Evolutionary conservation across 441 rosid species (phyloP), one percentile per base, ranked within the genome.

Genomic region (Jatropha podagrica): DNA sequence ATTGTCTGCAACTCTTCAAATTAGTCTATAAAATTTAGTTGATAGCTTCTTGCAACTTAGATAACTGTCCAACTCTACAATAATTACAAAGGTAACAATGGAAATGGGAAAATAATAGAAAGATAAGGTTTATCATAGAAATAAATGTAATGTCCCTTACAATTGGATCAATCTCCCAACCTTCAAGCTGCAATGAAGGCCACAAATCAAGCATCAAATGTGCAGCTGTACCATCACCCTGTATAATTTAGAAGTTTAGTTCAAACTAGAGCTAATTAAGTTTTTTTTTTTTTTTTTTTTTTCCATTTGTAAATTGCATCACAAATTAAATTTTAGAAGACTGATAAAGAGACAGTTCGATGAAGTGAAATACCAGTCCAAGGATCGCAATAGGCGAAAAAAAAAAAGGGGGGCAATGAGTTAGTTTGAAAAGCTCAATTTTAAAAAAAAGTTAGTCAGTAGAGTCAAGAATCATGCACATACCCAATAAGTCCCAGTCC

Each of bases 171-270:
- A 95, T 92, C 83, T 95, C 97, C 91, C 91, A 95, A 61, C 97
- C 97, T 73, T 92, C 86, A 80, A 95, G 87, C 83, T 82, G 80
- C 80, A 88, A 56, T 10, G 90, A 83, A 81, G 98, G 98, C 94
- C 93, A 91, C 52, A 83, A 72, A 41, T 87, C 83, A 79, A 92
- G 98, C 86, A 92, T 89, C 85, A 92, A 76, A 77, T 87, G 92
- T 37, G 97, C 98, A 68, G 92, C 94, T 27, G 98, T 92, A 78
- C 98, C 98, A 74, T 92, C 98, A 44, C 96, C 95, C 95, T 90
- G 62, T 23, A 79, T 66, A 18, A 76, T 66, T 18, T 59, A 60
- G 44, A 65, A 41, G 63, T 58, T 77, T 12, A 40, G 10, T 41
- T 27, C 17, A 41, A 55, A 38, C 0, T 51, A 3, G 8, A 32